A percentile compares a stretch with the other conserved stretches of the same genome.
Evolutionary conservation across 331 rosid genomes (phyloP).

Genomic region (Quercus tomentella): DNA sequence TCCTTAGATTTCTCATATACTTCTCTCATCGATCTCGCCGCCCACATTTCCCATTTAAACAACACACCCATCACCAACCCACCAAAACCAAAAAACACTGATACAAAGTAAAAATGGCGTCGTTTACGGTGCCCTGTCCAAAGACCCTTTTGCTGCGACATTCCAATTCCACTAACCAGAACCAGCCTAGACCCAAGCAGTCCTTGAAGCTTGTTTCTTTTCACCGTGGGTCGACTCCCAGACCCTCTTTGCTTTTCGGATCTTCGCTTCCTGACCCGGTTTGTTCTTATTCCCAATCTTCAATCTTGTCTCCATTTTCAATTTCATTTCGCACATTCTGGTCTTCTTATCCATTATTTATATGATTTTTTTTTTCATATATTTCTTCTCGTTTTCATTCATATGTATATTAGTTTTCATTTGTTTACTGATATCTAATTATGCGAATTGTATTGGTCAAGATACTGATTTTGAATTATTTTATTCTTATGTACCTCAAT

Average conservation of each 20-base stretch:
- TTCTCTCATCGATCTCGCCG: slow-evolving; percentile 61
- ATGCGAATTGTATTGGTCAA: background rate
- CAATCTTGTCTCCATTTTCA: background rate
- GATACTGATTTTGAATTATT: background rate
- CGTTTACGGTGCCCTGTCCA: slow-evolving; percentile 70
- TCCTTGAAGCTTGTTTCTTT: slow-evolving; percentile 18
- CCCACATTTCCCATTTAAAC: slow-evolving; percentile 23
- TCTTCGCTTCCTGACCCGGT: slow-evolving; percentile 30
- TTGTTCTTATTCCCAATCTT: background rate
- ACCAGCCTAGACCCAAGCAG: slow-evolving; percentile 11
- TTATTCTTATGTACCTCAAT: too few species aligned
- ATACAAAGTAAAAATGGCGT: slow-evolving; percentile 42
- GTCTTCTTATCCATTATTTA: background rate
- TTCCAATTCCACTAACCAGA: background rate
- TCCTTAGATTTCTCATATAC: slow-evolving; percentile 28
- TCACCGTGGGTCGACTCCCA: slow-evolving; percentile 28
- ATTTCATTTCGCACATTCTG: background rate
- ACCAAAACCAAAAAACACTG: background rate
- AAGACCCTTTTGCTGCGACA: slow-evolving; percentile 38
- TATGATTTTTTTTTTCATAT: background rate
- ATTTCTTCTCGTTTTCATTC: too few species aligned
- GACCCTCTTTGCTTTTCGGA: slow-evolving; percentile 32
- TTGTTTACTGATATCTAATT: background rate
- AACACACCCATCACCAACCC: background rate
- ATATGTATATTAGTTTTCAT: background rate